phyloP scores from a whole-genome alignment of 1,284 basidiomycete species.

The Ceratobasidium sp. region DNA sequence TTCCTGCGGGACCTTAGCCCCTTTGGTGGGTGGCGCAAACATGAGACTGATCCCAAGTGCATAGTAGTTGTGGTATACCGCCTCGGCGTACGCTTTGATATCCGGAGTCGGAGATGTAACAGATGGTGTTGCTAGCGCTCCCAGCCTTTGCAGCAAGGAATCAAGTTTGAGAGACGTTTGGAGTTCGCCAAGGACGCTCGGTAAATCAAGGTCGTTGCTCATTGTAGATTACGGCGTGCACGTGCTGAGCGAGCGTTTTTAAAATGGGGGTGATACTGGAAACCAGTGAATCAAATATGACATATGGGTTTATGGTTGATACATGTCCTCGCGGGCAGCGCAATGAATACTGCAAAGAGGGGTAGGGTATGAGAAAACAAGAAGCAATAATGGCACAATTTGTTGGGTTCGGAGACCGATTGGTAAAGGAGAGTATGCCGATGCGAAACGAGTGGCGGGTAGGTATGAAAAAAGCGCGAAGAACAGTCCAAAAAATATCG shows the following conservation, averaged over 20 bases:
- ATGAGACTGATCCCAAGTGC: constrained; percentile 82
- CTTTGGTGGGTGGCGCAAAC: constrained; percentile 67
- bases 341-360: constrained; percentile 35
- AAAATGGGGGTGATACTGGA: constrained; percentile 9
- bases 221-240: constrained; percentile 17
- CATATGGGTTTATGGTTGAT: constrained; percentile 47
- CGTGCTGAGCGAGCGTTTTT: constrained; percentile 18
- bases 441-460: constrained; percentile 40
- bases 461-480: constrained; percentile 18
- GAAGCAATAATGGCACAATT: constrained; percentile 46
- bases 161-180: constrained; percentile 29
- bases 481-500: constrained; percentile 43
- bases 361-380: constrained; percentile 43
- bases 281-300: constrained; percentile 44
- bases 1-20: constrained; percentile 67
- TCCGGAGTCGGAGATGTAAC: constrained; percentile 61
- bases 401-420: constrained; percentile 28
- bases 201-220: constrained; percentile 42
- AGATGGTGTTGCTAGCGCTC: constrained; percentile 21
- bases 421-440: constrained; percentile 33
- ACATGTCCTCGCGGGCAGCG: constrained; percentile 40
- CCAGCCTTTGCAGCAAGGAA: constrained; percentile 25
- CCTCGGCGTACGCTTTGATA: constrained; percentile 83
- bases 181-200: constrained; percentile 31
- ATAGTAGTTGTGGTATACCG: constrained; percentile 87